Conservation (phyloP, 2,329 filamentous ascomycete species). For the Colletotrichum sp. region DNA sequence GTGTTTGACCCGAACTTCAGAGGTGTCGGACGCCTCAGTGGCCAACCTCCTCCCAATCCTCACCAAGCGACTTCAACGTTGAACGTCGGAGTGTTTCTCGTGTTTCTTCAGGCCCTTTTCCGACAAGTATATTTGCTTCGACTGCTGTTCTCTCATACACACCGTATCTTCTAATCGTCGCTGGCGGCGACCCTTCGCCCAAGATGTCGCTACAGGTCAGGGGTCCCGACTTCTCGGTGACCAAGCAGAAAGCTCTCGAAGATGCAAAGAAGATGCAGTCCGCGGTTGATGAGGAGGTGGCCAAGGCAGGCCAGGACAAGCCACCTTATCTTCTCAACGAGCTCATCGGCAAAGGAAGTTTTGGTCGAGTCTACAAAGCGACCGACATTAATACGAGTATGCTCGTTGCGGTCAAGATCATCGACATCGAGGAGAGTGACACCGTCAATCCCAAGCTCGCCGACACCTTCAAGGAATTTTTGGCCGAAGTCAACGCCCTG, state of each 20-base stretch:
- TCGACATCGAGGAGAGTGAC: constrained; percentile 82
- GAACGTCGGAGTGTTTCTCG: neutral
- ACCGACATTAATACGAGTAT: constrained; percentile 48
- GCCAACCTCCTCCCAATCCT: neutral
- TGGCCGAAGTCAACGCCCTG: constrained; percentile 73
- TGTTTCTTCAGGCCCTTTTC: neutral
- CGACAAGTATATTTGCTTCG: neutral
- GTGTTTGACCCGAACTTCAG: constrained; percentile 21
- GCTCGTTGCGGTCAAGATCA: constrained; percentile 80
- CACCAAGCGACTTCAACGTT: neutral
- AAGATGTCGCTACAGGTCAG: constrained; percentile 47
- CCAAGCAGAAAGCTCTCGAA: constrained; percentile 66
- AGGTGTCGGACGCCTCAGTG: constrained; percentile 9
- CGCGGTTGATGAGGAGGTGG: constrained; percentile 66
- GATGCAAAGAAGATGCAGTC: constrained; percentile 75
- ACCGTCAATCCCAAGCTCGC: constrained; percentile 67
- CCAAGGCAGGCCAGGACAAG: constrained; percentile 61
- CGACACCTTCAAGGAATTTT: constrained; percentile 72
- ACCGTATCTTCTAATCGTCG: neutral
- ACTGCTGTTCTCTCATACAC: neutral
- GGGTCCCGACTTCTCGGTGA: constrained; percentile 47
- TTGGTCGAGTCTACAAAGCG: constrained; percentile 76
- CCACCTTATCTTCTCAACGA: constrained; percentile 74
- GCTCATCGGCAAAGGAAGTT: constrained; percentile 77
- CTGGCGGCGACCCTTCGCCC: neutral